Evolutionary conservation across 257 asterid genomes (phyloP).

Genomic region (Ilex asprella): DNA sequence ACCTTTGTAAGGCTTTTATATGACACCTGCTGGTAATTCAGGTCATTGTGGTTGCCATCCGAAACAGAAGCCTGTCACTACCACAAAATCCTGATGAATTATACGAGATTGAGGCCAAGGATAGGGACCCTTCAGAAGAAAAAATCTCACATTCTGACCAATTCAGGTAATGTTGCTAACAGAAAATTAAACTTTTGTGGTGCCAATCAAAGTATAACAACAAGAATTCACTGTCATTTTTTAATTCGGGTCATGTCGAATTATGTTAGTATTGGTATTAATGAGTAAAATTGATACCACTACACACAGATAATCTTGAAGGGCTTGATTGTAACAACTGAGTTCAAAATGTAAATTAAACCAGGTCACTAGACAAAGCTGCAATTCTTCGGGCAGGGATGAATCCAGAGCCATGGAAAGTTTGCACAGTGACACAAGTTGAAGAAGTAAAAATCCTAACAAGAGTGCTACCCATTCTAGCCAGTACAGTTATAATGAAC

Average conservation of each 20-base stretch:
- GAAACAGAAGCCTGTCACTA: conserved; percentile 24
- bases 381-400: conserved; percentile 11
- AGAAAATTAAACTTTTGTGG: too few relatives aligned
- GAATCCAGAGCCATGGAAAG: conserved; percentile 7
- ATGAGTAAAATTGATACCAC: too few relatives aligned
- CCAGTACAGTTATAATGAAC: conserved; percentile 42
- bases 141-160: conserved; percentile 24
- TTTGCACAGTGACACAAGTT: conserved; percentile 43
- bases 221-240: too few relatives aligned
- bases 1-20: too few relatives aligned
- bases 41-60: conserved; percentile 32
- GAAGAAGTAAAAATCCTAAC: conserved; percentile 45
- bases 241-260: too few relatives aligned
- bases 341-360: not conserved
- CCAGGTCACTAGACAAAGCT: conserved; percentile 40
- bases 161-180: conserved; percentile 19
- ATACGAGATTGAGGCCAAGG: conserved; percentile 11
- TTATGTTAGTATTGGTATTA: too few relatives aligned
- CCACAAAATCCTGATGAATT: conserved; percentile 16
- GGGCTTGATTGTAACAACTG: too few relatives aligned
- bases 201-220: too few relatives aligned
- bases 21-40: conserved; percentile 6
- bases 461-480: conserved; percentile 39
- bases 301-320: too few relatives aligned
- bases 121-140: conserved; percentile 17